Base-by-base conservation (phyloP, 192 early-diverging fungal species). In the Phlyctochytrium arcticum region DNA sequence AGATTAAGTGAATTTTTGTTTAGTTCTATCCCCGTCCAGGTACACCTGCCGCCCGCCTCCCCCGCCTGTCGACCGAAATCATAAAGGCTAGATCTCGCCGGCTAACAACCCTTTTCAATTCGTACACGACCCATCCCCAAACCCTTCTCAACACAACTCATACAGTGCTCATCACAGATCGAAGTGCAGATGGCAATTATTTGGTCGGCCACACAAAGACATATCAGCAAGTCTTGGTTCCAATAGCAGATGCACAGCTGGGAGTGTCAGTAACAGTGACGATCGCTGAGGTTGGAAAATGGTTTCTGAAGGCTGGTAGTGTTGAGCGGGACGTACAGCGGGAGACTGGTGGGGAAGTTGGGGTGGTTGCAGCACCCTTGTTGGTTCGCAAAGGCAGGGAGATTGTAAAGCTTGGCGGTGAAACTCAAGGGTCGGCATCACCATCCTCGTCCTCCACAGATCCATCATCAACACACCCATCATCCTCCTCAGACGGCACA, bases 21-120 rank as follows among this genome's bases (percentile, higher is more conserved):
- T 51, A 81, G 62, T 85, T 85, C 60, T 85, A 85, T 58, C 75
- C 77, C 10, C 76, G 83, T 5, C 83, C 83, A 0, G 83, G 83
- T 34, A 85, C 83, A 15, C 83, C 83, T 30, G 82, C 83, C 6
- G 82, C 83, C 9, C 66, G 77, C 19, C 70, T 85, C 67, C 64
- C 54, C 10, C 65, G 70, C 12, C 32, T 79, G 7, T 54, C 60
- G 10, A 74, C 82, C 15, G 54, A 76, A 30, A 48, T 73, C 4
- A 74, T 84, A n/a, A 85, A 85, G 61, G 56, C 57, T n/a, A 62
- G 83, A 31, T 72, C 71, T 42, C 65, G 80, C n/a, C 50, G 46
- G 15, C 68, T 72, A 24, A 82, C 77, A 15, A 10, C 9, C 12
- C 39, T 78, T 19, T 85, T 85, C 62, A 70, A 85, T 19, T 68